phyloP scores from a whole-genome alignment of 305 asterid species.

The Fraxinus sp. region DNA sequence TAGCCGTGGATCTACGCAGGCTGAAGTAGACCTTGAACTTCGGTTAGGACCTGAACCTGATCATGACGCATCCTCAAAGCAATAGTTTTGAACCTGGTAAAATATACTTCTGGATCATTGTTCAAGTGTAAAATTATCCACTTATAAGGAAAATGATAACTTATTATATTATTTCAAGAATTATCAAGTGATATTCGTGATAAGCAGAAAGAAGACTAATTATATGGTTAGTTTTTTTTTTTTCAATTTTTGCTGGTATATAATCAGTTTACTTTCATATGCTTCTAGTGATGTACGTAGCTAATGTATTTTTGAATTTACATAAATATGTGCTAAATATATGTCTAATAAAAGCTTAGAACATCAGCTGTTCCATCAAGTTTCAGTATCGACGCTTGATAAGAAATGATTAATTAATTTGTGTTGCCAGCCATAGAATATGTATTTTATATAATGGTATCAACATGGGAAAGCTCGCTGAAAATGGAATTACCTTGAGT shows the following conservation, averaged over 20 bases:
- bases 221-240: constrained; percentile 17
- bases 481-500: no score
- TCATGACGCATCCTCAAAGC: constrained; percentile 26
- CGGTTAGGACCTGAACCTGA: constrained; percentile 44
- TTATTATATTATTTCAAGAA: not conserved
- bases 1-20: not conserved
- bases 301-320: not conserved
- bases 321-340: not conserved
- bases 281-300: not conserved
- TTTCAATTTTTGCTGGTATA: constrained; percentile 1
- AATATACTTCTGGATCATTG: not conserved
- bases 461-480: no score
- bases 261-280: not conserved
- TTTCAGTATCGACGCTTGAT: not conserved
- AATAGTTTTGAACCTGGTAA: not conserved
- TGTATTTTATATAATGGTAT: no score
- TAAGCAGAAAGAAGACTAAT: not conserved
- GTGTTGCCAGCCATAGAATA: no score
- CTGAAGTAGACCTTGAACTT: constrained; percentile 45
- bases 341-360: not conserved
- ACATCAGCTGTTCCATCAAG: not conserved
- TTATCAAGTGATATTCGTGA: not conserved
- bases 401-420: no score
- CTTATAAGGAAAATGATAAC: not conserved
- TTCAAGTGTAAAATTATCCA: not conserved